A percentile compares a stretch with the other conserved stretches of the same genome.
phyloP scores from a whole-genome alignment of 2,329 filamentous ascomycete genomes.

The Phialocephala sp. region DNA sequence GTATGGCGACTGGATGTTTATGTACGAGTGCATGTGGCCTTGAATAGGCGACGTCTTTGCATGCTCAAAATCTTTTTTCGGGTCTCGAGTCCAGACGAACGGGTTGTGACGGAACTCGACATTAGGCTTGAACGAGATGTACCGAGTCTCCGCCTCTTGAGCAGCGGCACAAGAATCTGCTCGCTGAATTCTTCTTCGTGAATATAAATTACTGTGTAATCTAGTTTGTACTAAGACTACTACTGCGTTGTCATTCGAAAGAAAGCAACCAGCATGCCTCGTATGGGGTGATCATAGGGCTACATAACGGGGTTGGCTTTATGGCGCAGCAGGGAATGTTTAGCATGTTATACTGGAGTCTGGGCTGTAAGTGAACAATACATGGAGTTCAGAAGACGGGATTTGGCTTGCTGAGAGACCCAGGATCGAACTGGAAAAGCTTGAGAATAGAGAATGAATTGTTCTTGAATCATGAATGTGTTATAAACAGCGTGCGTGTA shows the following conservation, averaged over 20 bases:
- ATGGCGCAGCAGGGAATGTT: not conserved
- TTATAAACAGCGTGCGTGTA: not conserved
- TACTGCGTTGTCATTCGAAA: not conserved
- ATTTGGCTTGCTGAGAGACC: not conserved
- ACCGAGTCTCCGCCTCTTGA: not conserved
- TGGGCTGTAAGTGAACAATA: not conserved
- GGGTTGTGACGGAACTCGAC: not conserved
- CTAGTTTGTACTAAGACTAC: not conserved
- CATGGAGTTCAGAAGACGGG: slow-evolving; percentile 6
- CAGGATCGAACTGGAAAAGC: not conserved
- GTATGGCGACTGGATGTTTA: slow-evolving; percentile 56
- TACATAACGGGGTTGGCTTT: not conserved
- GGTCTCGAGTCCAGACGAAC: not conserved
- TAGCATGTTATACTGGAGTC: not conserved
- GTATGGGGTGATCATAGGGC: not conserved
- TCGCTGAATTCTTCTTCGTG: not conserved
- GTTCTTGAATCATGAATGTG: not conserved
- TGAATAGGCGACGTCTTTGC: slow-evolving; percentile 25
- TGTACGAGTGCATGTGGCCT: slow-evolving; percentile 44
- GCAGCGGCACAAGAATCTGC: not conserved
- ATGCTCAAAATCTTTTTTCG: not conserved
- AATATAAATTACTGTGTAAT: slow-evolving; percentile 15
- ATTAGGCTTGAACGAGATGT: not conserved
- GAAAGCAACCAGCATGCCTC: not conserved
- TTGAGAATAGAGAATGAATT: not conserved